These are phyloP conservation scores for Escallonia rubra DNA, from an alignment of 129 eudicot species.

Conservation along the genomic window DNA sequence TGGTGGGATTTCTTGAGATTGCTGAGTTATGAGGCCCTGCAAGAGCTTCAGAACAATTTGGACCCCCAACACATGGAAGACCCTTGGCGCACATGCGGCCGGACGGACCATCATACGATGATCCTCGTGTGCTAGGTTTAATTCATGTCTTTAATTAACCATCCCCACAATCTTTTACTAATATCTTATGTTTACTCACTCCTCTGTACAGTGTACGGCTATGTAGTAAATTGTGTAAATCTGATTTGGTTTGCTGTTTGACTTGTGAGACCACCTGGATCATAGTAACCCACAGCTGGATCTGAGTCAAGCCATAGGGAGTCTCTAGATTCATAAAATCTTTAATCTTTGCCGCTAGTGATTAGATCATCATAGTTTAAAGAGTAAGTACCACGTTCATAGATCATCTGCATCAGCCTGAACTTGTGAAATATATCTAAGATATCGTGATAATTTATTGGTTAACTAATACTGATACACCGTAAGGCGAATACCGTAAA, in stretches of 20 bases:
- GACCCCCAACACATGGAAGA: background rate
- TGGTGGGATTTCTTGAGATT: background rate
- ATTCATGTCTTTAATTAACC: background rate
- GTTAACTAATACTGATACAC: too few species aligned
- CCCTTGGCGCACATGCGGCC: slow-evolving; percentile 10
- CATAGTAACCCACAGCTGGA: background rate
- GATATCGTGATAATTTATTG: too few species aligned
- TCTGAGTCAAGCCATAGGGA: background rate
- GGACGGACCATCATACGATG: background rate
- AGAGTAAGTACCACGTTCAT: too few species aligned
- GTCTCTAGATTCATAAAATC: slow-evolving; percentile 1
- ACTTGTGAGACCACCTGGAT: background rate
- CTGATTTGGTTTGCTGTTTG: background rate
- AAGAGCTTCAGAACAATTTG: background rate
- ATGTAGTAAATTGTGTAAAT: background rate
- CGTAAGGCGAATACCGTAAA: too few species aligned
- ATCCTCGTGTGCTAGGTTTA: background rate
- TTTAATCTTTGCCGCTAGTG: background rate
- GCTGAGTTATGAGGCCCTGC: background rate
- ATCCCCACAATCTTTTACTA: background rate
- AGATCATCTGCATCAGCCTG: too few species aligned
- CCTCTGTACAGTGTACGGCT: too few species aligned
- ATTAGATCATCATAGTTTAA: too few species aligned
- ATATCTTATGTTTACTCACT: too few species aligned
- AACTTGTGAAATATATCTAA: too few species aligned